Conservation (phyloP, 2,329 filamentous ascomycete species). For the Lojkania enalia region DNA sequence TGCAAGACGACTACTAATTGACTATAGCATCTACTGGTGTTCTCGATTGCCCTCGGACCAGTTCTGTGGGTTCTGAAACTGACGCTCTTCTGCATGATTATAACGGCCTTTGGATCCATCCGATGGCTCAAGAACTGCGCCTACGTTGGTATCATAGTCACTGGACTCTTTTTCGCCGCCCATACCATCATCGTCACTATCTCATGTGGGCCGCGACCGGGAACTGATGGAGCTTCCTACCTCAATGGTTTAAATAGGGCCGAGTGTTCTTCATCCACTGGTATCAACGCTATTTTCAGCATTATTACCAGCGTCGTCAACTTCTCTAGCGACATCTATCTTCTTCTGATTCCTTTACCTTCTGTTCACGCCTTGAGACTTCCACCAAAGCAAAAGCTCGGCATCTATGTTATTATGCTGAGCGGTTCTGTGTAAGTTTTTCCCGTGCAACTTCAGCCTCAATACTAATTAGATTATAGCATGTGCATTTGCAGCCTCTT, state of each 20-base stretch:
- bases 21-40: constrained; percentile 15
- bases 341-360: constrained; percentile 17
- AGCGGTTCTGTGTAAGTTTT: constrained; percentile 18
- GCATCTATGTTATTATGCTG: constrained; percentile 16
- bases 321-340: constrained; percentile 16
- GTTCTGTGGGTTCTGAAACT: constrained; percentile 26
- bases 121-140: constrained; percentile 25
- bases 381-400: constrained; percentile 15
- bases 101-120: constrained; percentile 15
- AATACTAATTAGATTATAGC: constrained; percentile 13
- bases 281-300: constrained; percentile 14
- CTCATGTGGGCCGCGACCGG: constrained; percentile 19
- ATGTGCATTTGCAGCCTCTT: constrained; percentile 20
- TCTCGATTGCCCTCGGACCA: constrained; percentile 19
- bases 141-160: constrained; percentile 19
- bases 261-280: constrained; percentile 16
- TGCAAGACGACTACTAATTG: no score
- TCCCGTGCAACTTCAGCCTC: neutral
- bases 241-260: constrained; percentile 17
- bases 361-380: constrained; percentile 13
- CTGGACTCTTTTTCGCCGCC: constrained; percentile 19
- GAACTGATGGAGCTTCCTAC: constrained; percentile 16
- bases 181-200: constrained; percentile 22
- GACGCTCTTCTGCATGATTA: constrained; percentile 19
- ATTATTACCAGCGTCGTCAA: constrained; percentile 17